These are phyloP conservation scores for Suillus brevipes DNA, from an alignment of 768 basidiomycete genomes.

Conservation along the genomic window DNA sequence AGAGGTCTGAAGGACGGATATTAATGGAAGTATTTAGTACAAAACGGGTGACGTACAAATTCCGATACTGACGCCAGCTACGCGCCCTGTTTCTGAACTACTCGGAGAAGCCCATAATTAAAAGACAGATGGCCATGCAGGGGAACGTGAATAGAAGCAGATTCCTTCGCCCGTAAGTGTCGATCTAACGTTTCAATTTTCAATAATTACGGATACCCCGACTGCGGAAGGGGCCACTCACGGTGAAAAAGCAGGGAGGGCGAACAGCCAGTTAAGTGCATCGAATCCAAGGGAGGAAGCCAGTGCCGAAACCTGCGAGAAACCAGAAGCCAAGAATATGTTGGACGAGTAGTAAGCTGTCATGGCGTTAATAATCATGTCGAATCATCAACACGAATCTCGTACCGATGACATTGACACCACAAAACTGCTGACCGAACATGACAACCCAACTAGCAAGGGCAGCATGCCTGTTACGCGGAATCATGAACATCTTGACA, in stretches of 20 bases:
- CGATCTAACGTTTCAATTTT: slow-evolving; percentile 45
- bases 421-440: too few species aligned
- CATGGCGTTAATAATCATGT: not conserved
- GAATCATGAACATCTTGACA: too few species aligned
- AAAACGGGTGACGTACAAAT: slow-evolving; percentile 37
- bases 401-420: slow-evolving; percentile 63
- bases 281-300: slow-evolving; percentile 69
- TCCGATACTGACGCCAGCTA: slow-evolving; percentile 52
- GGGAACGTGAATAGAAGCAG: slow-evolving; percentile 79
- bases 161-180: slow-evolving; percentile 77
- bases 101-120: slow-evolving; percentile 73
- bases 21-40: slow-evolving; percentile 10
- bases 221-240: slow-evolving; percentile 29
- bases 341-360: slow-evolving; percentile 78
- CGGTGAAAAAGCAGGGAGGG: slow-evolving; percentile 63
- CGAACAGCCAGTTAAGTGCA: slow-evolving; percentile 62
- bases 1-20: slow-evolving; percentile 39
- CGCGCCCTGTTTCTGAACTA: slow-evolving; percentile 32
- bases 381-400: not conserved
- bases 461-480: too few species aligned
- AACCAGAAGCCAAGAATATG: slow-evolving; percentile 66
- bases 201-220: slow-evolving; percentile 8
- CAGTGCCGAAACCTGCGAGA: slow-evolving; percentile 54
- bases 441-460: too few species aligned
- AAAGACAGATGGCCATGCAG: slow-evolving; percentile 72